Evolutionary conservation across 208 protist species (phyloP).

Genomic region (Leishmania lainsoni): DNA sequence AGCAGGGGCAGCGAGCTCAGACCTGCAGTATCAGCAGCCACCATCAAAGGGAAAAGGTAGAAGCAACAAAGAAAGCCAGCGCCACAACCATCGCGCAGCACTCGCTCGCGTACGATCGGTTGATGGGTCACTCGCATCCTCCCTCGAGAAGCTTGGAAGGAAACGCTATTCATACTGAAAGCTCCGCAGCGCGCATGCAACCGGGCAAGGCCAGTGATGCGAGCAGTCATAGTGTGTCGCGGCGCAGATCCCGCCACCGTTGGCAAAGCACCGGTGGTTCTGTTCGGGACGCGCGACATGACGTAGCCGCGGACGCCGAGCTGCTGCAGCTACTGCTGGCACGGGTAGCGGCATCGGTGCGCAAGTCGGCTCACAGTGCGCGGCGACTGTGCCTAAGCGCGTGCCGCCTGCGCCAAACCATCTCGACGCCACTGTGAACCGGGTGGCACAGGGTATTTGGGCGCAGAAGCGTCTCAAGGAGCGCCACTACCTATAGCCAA

Average conservation of each 20-base stretch:
- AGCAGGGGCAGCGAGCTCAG: neutral
- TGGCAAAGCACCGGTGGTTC: neutral
- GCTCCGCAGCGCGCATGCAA: neutral
- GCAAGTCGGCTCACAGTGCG: neutral
- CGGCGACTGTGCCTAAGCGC: conserved; percentile 1
- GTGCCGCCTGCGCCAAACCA: neutral
- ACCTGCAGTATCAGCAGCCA: neutral
- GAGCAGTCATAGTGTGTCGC: neutral
- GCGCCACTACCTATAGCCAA: conserved; percentile 21
- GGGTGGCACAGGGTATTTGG: conserved; percentile 67
- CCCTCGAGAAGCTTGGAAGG: neutral
- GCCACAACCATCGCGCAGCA: neutral
- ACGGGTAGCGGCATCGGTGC: conserved; percentile 4
- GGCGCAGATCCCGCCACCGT: neutral
- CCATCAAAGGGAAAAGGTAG: neutral
- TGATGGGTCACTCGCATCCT: conserved; percentile 1
- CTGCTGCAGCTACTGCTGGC: conserved; percentile 18
- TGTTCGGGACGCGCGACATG: neutral
- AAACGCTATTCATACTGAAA: neutral
- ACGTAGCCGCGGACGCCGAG: neutral
- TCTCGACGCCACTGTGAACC: conserved; percentile 15
- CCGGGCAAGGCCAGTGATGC: neutral
- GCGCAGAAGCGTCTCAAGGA: conserved; percentile 58
- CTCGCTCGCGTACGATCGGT: conserved; percentile 21
- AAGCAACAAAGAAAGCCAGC: neutral